Evolutionary conservation across 805 yeast species (phyloP), one percentile per base, ranked within the genome.

Genomic region (Deakozyma indianensis): DNA sequence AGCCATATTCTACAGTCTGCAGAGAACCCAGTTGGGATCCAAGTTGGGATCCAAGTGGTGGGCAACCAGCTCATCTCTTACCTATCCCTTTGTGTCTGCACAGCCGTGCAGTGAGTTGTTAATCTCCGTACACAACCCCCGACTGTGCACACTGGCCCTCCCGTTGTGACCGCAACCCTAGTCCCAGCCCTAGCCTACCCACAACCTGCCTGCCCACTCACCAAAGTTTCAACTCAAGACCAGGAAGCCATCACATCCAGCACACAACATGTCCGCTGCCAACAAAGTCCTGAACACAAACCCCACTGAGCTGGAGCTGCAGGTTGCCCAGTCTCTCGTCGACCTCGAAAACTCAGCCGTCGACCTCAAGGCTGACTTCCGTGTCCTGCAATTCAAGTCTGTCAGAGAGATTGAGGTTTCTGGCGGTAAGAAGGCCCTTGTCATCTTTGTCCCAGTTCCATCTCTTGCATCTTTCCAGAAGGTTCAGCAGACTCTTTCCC

Each of bases 341-440:
- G 98, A 92, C 77, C 80, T 92, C 72, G 97, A 92, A 80, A 67
- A 75, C 66, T 76, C 83, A 71, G 85, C 94, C 68, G 78, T 94
- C 64, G 97, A 90, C 70, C 77, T 88, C 72, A 90, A 88, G 82
- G 88, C 95, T 67, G 96, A 87, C 65, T 80, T 92, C 73, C 87
- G 96, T 80, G 87, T 94, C 56, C 83, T 92, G 71, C 97, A 92
- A 77, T 86, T 92, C 87, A 87, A 88, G 78, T 81, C 95, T 65
- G 90, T 87, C 76, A 84, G 85, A 75, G 98, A 92, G 84, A 77
- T 92, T 67, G 96, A 92, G 64, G 96, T 88, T 65, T 73, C 87
- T 64, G 95, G 95, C 71, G 96, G 96, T 77, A 90, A 90, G 82
- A 86, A 86, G 77, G 97, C 96, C 63, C 80, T 92, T 69, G 95